These are phyloP conservation scores for Saccharomyces hybrid DNA, from an alignment of 1,139 yeast genomes.

Conservation along the genomic window DNA sequence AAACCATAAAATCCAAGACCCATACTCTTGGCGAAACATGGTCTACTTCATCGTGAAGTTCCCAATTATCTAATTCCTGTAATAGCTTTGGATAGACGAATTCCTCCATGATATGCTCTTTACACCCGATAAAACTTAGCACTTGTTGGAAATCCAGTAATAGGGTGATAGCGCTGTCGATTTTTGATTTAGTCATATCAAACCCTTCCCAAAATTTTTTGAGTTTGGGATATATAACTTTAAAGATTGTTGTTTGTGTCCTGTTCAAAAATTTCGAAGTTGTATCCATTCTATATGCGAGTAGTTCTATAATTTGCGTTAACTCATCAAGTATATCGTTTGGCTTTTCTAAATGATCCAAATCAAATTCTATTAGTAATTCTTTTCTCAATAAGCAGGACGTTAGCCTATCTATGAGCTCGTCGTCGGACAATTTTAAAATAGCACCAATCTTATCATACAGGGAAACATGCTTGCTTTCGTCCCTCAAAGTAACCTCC, in stretches of 20 bases:
- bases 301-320: slow-evolving; percentile 8
- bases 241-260: slow-evolving; percentile 22
- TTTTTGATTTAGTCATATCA: slow-evolving; percentile 6
- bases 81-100: slow-evolving; percentile 35
- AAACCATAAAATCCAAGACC: slow-evolving; percentile 15
- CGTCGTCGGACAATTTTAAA: slow-evolving; percentile 9
- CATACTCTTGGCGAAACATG: slow-evolving; percentile 10
- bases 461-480: background rate
- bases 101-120: slow-evolving; percentile 25
- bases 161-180: slow-evolving; percentile 26
- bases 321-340: slow-evolving; percentile 4
- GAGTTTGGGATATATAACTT: slow-evolving; percentile 10
- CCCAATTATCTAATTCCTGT: slow-evolving; percentile 34
- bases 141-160: slow-evolving; percentile 39
- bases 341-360: background rate
- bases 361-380: slow-evolving; percentile 3
- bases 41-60: slow-evolving; percentile 8
- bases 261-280: slow-evolving; percentile 13
- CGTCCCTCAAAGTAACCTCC: background rate
- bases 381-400: slow-evolving; percentile 5
- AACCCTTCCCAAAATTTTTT: slow-evolving; percentile 10
- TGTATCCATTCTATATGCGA: slow-evolving; percentile 20
- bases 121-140: slow-evolving; percentile 29
- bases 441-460: slow-evolving; percentile 4
- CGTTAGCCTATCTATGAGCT: slow-evolving; percentile 10